These are phyloP conservation scores for Salix brachista DNA, from an alignment of 345 rosid genomes.

Conservation along the genomic window DNA sequence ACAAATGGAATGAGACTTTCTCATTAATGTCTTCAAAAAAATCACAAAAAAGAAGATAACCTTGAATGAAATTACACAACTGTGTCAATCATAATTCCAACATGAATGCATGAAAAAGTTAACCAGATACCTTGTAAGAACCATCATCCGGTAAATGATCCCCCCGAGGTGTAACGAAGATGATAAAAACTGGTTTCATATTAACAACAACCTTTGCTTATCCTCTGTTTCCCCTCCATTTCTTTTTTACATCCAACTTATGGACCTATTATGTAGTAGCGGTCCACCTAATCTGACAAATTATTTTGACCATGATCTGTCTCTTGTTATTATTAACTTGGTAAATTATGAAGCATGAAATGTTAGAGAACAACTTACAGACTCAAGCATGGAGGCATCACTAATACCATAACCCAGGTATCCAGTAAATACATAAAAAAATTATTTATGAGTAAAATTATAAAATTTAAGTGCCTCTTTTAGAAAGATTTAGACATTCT, in stretches of 20 bases:
- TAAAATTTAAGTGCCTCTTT: background rate
- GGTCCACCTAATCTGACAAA: background rate
- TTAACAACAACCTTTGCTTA: background rate
- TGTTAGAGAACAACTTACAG: background rate
- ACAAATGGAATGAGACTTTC: background rate
- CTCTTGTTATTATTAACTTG: background rate
- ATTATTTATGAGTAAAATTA: background rate
- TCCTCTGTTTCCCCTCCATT: background rate
- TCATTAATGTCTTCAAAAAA: too few species aligned
- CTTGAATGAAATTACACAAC: too few species aligned
- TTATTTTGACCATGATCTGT: background rate
- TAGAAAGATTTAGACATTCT: background rate
- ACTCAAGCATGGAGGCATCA: background rate
- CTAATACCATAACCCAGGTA: background rate
- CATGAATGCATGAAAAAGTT: too few species aligned
- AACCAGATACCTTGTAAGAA: background rate
- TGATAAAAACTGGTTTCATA: background rate
- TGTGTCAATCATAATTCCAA: too few species aligned
- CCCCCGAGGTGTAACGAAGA: background rate
- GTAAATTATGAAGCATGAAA: background rate
- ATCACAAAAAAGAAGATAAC: too few species aligned
- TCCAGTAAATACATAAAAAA: background rate
- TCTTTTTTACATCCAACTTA: too few species aligned
- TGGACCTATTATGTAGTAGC: background rate
- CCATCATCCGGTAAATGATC: background rate